phyloP scores from a whole-genome alignment of 192 early-diverging fungal species.

The Coemansia furcata region DNA sequence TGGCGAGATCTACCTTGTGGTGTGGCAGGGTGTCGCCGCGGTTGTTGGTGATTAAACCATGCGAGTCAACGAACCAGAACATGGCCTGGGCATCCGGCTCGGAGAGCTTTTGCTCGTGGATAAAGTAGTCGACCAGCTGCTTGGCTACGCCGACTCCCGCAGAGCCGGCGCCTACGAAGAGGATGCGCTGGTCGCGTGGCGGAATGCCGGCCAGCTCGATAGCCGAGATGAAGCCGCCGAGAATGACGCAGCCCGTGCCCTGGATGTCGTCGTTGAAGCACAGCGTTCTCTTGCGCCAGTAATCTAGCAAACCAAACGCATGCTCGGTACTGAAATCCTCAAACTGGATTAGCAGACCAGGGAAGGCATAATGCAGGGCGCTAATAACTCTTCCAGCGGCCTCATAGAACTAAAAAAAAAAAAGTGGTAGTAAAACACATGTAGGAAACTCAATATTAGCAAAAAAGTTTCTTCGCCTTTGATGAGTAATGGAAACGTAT shows the following conservation, averaged over 20 bases:
- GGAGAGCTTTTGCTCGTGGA: constrained; percentile 68
- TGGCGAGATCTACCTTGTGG: constrained; percentile 86
- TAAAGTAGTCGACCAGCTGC: constrained; percentile 82
- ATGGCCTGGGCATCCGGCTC: constrained; percentile 61
- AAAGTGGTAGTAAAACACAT: too few relatives aligned
- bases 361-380: constrained; percentile 69
- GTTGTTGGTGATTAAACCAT: constrained; percentile 85
- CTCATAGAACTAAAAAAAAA: constrained; percentile 57
- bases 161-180: constrained; percentile 93
- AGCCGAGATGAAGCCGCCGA: constrained; percentile 90
- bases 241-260: constrained; percentile 82
- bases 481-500: too few relatives aligned
- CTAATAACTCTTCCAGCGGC: constrained; percentile 77
- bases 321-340: constrained; percentile 96
- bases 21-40: constrained; percentile 80
- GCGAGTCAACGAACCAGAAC: constrained; percentile 87
- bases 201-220: constrained; percentile 64
- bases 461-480: background rate
- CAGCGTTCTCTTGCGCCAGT: constrained; percentile 72
- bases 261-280: constrained; percentile 87
- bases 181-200: constrained; percentile 75
- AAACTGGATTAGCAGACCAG: constrained; percentile 86
- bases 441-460: constrained; percentile 10
- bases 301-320: constrained; percentile 79
- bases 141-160: constrained; percentile 95